Evolutionary conservation across 106 monocot species (phyloP), one percentile per base, ranked within the genome.

Genomic region (Agapanthus africanus): DNA sequence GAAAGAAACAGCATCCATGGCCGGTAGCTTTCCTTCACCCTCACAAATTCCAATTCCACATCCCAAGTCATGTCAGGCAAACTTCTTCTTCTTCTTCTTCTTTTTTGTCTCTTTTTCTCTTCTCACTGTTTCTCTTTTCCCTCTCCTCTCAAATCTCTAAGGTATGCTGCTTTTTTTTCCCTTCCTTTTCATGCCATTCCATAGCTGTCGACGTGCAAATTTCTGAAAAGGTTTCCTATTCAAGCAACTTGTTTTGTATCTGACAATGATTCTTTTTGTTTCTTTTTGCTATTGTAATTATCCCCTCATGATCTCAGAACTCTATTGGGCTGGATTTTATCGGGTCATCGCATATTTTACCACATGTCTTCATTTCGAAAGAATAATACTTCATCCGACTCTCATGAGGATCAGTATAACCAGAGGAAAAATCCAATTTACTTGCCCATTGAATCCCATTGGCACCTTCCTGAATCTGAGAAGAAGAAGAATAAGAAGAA

Each of bases 381-480:
- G 34, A 61, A 36, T 18, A 7, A 35, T 7, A 18, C 35, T 0
- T n/a, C 56, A 11, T 56, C 56, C 13, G 25, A 42, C 25, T 66
- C 66, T 28, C 4, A 66, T 66, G 66, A 19, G 26, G 39, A 6
- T 16, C 14, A 19, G 41, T 13, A 15, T 26, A 37, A 56, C 15
- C 40, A 60, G 15, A 63, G 63, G 70, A 64, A 9, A 15, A 54
- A 33, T 54, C 54, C 39, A 30, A 30, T 52, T 9, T 40, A 71
- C n/a, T 31, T 68, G 47, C 77, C 80, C 7, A n/a, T 81, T 9
- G 80, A 81, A 69, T 32, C 77, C 15, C 80, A 84, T n/a, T 80
- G 80, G 80, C 59, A 67, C 15, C 77, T 66, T 7, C 46, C 37
- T 13, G 62, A 71, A 54, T 38, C 51, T 30, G 68, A n/a, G 37